These are phyloP conservation scores for Poteriospumella lacustris DNA, from an alignment of 108 stramenopile genomes.

Conservation along the genomic window DNA sequence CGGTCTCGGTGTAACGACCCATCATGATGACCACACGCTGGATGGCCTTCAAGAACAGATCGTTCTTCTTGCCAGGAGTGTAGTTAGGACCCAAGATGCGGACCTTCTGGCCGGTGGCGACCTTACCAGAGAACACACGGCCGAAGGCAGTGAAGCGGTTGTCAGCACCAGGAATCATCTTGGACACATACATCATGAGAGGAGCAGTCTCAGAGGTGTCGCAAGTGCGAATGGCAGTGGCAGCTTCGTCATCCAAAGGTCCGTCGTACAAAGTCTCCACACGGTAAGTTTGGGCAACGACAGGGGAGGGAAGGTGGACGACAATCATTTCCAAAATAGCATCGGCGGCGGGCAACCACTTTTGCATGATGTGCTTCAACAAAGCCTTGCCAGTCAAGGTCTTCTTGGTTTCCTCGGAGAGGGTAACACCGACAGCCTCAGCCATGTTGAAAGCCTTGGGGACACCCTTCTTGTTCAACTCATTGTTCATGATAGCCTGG, in stretches of 20 bases:
- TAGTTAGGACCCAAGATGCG: constrained; percentile 99
- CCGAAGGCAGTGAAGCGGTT: constrained; percentile 99
- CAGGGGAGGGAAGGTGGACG: constrained; percentile 96
- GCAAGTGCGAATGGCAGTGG: constrained; percentile 92
- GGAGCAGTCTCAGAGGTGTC: constrained; percentile 88
- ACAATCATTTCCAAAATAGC: constrained; percentile 99
- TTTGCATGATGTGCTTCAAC: constrained; percentile 99
- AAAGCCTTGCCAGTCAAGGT: constrained; percentile 94
- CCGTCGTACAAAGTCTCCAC: constrained; percentile 96
- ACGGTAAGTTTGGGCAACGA: constrained; percentile 90
- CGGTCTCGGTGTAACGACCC: constrained; percentile 93
- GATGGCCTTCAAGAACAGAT: constrained; percentile 99
- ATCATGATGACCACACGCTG: constrained; percentile 99
- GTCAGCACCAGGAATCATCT: constrained; percentile 99
- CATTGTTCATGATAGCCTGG: constrained; percentile 97
- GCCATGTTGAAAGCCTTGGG: constrained; percentile 99
- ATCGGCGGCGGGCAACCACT: constrained; percentile 99
- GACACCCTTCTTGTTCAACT: constrained; percentile 43
- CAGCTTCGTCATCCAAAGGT: constrained; percentile 94
- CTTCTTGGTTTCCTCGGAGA: constrained; percentile 76
- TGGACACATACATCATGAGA: constrained; percentile 98
- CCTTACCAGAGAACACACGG: constrained; percentile 98
- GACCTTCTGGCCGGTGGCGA: constrained; percentile 98
- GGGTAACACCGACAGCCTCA: constrained; percentile 92
- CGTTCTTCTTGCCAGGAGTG: constrained; percentile 98